A percentile compares a stretch with the other conserved stretches of the same genome.
Evolutionary conservation across 116 monocot genomes (phyloP).

Genomic region (Zostera marina): DNA sequence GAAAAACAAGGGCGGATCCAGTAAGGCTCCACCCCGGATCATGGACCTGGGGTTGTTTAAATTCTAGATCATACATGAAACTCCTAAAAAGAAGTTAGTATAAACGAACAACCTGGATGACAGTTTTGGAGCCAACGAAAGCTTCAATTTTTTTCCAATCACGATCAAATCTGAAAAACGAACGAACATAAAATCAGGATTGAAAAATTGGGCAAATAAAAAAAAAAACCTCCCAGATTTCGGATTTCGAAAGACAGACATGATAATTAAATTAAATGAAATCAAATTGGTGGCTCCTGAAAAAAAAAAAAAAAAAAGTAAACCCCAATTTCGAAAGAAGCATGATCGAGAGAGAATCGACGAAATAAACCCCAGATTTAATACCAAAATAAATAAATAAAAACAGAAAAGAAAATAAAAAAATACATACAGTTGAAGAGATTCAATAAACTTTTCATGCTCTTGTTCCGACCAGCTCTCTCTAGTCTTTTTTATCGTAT

Average conservation of each 20-base stretch:
- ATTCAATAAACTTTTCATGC: conserved; percentile 65
- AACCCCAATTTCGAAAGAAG: no score
- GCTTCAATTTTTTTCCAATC: conserved; percentile 86
- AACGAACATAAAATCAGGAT: not conserved
- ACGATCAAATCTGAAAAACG: conserved; percentile 46
- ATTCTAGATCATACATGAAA: not conserved
- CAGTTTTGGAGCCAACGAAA: conserved; percentile 68
- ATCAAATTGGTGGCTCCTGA: not conserved
- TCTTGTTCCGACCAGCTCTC: conserved; percentile 85
- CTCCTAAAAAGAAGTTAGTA: not conserved
- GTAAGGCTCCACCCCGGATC: no score
- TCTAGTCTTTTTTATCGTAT: conserved; percentile 65
- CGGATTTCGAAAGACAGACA: not conserved
- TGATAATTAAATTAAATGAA: not conserved
- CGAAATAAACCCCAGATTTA: no score
- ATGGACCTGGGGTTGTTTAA: no score
- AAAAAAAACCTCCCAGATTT: not conserved
- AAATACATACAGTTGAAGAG: conserved; percentile 40
- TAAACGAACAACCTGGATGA: conserved; percentile 39
- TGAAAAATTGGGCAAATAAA: not conserved
- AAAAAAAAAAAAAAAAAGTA: no score
- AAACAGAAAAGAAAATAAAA: no score
- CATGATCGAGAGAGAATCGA: not conserved
- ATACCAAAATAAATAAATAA: no score
- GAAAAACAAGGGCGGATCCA: no score